A percentile compares a stretch with the other conserved stretches of the same genome.
Evolutionary conservation across 1,284 basidiomycete genomes (phyloP).

Genomic region (Serendipita sp.): DNA sequence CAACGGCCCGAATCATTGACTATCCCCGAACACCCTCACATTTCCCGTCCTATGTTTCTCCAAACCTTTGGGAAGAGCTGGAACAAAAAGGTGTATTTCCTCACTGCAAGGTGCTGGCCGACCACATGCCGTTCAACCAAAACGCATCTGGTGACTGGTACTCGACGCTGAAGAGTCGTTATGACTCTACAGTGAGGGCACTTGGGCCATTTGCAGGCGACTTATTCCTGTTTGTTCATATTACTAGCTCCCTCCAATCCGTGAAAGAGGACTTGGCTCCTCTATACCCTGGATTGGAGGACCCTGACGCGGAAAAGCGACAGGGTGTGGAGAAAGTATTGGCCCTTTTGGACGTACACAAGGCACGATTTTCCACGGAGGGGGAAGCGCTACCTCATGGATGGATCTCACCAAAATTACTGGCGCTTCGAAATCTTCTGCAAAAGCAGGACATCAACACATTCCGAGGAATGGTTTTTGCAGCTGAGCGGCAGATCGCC

Average conservation of each 20-base stretch:
- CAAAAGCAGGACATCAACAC: slow-evolving; percentile 35
- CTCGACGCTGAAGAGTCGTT: slow-evolving; percentile 33
- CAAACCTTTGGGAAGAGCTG: slow-evolving; percentile 41
- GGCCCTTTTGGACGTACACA: not conserved
- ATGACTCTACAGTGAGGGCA: slow-evolving; percentile 38
- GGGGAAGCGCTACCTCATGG: slow-evolving; percentile 27
- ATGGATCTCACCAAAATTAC: slow-evolving; percentile 63
- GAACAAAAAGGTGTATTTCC: slow-evolving; percentile 23
- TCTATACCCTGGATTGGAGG: not conserved
- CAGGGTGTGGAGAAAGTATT: not conserved
- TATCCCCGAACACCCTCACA: slow-evolving; percentile 35
- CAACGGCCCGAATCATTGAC: slow-evolving; percentile 49
- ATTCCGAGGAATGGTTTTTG: slow-evolving; percentile 74
- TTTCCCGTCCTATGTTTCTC: slow-evolving; percentile 39
- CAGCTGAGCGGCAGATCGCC: slow-evolving; percentile 67
- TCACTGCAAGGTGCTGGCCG: slow-evolving; percentile 20
- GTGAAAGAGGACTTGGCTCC: slow-evolving; percentile 6
- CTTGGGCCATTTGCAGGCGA: slow-evolving; percentile 43
- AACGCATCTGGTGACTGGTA: not conserved
- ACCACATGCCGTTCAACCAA: slow-evolving; percentile 23
- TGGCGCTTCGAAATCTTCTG: slow-evolving; percentile 43
- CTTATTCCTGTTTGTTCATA: slow-evolving; percentile 31
- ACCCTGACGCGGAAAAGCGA: not conserved
- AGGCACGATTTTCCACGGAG: not conserved
- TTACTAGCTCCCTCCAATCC: slow-evolving; percentile 8